phyloP scores from a whole-genome alignment of 805 yeast genomes.

The Suhomyces sp. region DNA sequence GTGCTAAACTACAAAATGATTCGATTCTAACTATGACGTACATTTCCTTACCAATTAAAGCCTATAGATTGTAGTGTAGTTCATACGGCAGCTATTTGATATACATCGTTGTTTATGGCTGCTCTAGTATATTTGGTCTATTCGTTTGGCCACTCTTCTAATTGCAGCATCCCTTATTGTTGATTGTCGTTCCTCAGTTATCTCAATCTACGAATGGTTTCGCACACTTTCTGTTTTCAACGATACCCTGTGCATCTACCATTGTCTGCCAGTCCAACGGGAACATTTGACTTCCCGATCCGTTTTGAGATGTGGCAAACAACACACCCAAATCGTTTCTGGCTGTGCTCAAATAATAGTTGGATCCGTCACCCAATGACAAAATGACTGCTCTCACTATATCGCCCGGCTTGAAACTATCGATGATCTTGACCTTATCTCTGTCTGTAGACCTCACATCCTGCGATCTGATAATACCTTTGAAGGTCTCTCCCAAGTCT shows the following conservation, averaged over 20 bases:
- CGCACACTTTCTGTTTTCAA: constrained; percentile 87
- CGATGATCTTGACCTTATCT: constrained; percentile 76
- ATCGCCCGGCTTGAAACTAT: constrained; percentile 88
- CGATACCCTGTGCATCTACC: constrained; percentile 71
- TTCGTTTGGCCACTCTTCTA: no score
- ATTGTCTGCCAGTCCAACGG: constrained; percentile 96
- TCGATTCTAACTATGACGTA: not conserved
- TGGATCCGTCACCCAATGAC: constrained; percentile 93
- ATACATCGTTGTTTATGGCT: no score
- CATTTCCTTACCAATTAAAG: not conserved
- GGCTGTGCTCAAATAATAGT: constrained; percentile 87
- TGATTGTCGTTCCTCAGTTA: no score
- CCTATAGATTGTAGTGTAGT: not conserved
- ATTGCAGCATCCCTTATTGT: no score
- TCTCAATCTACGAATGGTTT: constrained; percentile 56
- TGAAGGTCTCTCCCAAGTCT: constrained; percentile 85
- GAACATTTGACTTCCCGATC: constrained; percentile 71
- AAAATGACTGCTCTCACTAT: constrained; percentile 77
- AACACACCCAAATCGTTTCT: constrained; percentile 91
- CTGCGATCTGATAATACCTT: constrained; percentile 80
- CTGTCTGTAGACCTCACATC: constrained; percentile 90
- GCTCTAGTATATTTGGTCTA: no score
- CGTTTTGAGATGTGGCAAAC: constrained; percentile 72
- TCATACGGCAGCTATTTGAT: no score
- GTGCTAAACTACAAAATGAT: not conserved